Evolutionary conservation across 2,329 filamentous ascomycete species (phyloP).

Genomic region (Aspergillus sp.): DNA sequence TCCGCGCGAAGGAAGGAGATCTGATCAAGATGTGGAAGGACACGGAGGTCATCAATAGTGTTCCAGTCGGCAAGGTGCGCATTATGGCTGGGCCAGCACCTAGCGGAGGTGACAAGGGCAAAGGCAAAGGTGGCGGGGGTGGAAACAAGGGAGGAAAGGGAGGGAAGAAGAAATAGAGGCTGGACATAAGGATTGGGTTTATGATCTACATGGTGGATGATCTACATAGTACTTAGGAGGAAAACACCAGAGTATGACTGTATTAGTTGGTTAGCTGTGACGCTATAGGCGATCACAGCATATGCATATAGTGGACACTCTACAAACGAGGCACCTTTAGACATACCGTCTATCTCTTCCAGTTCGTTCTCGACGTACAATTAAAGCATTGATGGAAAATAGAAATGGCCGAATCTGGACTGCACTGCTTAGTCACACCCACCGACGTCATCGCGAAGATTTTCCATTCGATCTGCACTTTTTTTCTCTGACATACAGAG

Average conservation of each 20-base stretch:
- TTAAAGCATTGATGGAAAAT: background rate
- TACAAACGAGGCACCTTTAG: too few species aligned
- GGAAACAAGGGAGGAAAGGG: conserved; percentile 35
- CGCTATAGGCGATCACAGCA: too few species aligned
- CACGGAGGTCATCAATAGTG: conserved; percentile 75
- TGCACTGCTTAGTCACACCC: conserved; percentile 18
- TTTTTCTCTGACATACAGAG: background rate
- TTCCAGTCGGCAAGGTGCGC: conserved; percentile 78
- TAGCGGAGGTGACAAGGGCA: conserved; percentile 43
- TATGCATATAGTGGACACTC: too few species aligned
- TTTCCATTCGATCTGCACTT: conserved; percentile 13
- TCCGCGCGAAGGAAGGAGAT: conserved; percentile 86
- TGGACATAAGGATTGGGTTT: background rate
- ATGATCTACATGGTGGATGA: background rate
- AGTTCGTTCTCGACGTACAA: too few species aligned
- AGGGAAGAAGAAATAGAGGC: conserved; percentile 43
- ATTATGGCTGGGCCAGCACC: conserved; percentile 70
- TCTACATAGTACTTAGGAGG: background rate
- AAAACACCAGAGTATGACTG: background rate
- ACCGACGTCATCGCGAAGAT: conserved; percentile 22
- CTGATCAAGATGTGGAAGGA: conserved; percentile 78
- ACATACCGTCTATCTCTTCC: too few species aligned
- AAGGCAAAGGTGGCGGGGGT: conserved; percentile 39
- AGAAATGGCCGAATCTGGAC: background rate
- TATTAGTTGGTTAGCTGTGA: background rate